Percentiles rank a stretch among this genome's conserved stretches.
Evolutionary conservation across 2,329 filamentous ascomycete species (phyloP).

Genomic region (Hansfordia pulvinata): DNA sequence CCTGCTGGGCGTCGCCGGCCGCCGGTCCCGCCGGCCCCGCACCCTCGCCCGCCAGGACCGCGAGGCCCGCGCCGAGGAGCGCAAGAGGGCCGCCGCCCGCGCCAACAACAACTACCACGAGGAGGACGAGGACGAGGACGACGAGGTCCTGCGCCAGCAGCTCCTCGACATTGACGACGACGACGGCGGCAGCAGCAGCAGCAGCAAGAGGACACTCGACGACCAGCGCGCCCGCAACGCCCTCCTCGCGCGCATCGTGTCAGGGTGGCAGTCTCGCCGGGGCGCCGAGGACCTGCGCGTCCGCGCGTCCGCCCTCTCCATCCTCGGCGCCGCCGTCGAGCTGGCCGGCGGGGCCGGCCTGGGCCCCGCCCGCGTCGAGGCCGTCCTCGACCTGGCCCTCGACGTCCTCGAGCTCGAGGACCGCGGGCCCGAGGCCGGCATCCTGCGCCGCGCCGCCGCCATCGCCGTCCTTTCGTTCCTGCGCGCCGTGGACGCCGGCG

Average conservation of each 20-base stretch:
- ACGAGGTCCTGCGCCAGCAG: slow-evolving; percentile 22
- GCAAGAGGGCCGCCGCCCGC: no score
- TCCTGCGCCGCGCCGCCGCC: slow-evolving; percentile 53
- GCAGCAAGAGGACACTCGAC: slow-evolving; percentile 22
- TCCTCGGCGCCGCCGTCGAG: slow-evolving; percentile 47
- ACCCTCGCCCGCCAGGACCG: slow-evolving; percentile 41
- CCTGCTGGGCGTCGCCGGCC: slow-evolving; percentile 49
- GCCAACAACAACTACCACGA: slow-evolving; percentile 35
- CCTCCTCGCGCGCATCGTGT: slow-evolving; percentile 43
- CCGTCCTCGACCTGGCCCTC: slow-evolving; percentile 48
- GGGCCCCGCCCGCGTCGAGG: slow-evolving; percentile 35
- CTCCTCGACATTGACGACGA: slow-evolving; percentile 5
- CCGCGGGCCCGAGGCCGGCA: slow-evolving; percentile 41
- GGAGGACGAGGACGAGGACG: slow-evolving; percentile 40
- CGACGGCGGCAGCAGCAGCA: slow-evolving; percentile 2
- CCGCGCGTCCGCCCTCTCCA: slow-evolving; percentile 53
- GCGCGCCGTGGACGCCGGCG: slow-evolving; percentile 37
- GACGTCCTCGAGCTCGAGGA: slow-evolving; percentile 47
- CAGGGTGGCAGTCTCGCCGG: slow-evolving; percentile 52
- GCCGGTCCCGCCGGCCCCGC: slow-evolving; percentile 46
- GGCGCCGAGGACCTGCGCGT: slow-evolving; percentile 59
- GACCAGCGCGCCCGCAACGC: slow-evolving; percentile 32
- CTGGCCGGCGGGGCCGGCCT: slow-evolving; percentile 44
- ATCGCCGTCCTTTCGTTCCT: slow-evolving; percentile 49
- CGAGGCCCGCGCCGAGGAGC: slow-evolving; percentile 31